A percentile compares a stretch with the other conserved stretches of the same genome.
These are phyloP conservation scores for Sporobolomyces pararoseus DNA, from an alignment of 768 basidiomycete species.

Conservation along the genomic window DNA sequence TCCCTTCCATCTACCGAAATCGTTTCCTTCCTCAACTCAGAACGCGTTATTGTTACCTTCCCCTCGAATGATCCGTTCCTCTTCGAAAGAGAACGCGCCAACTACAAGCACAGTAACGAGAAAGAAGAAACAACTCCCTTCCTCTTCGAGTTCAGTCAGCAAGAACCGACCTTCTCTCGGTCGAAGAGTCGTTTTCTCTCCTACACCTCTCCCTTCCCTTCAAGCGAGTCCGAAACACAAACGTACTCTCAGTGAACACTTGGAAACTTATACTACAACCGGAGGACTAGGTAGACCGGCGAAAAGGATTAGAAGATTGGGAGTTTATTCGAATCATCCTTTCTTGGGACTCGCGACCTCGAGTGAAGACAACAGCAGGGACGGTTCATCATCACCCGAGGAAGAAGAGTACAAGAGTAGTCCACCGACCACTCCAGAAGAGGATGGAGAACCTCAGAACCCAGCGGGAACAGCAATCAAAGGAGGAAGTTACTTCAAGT, in stretches of 20 bases:
- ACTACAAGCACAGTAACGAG: background rate
- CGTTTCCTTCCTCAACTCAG: background rate
- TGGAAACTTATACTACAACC: too few species aligned
- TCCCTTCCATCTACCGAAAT: background rate
- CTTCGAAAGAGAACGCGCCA: conserved; percentile 14
- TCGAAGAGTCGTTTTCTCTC: conserved; percentile 30
- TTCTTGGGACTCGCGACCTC: conserved; percentile 1
- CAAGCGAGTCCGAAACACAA: conserved; percentile 28
- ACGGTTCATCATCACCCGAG: background rate
- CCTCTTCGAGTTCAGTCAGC: background rate
- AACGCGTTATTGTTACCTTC: conserved; percentile 1
- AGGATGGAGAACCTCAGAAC: background rate
- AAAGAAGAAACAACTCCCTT: background rate
- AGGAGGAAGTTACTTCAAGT: background rate
- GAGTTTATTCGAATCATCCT: conserved; percentile 30
- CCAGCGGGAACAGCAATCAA: background rate
- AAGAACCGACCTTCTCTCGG: background rate
- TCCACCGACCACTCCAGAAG: conserved; percentile 10
- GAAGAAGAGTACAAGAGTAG: background rate
- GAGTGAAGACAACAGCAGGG: conserved; percentile 1
- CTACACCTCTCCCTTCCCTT: conserved; percentile 31
- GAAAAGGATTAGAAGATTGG: background rate
- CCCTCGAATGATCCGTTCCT: conserved; percentile 5
- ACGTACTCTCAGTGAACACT: background rate
- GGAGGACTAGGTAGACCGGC: background rate